phyloP scores from a whole-genome alignment of 257 asterid species.

The Osmanthus fragrans region DNA sequence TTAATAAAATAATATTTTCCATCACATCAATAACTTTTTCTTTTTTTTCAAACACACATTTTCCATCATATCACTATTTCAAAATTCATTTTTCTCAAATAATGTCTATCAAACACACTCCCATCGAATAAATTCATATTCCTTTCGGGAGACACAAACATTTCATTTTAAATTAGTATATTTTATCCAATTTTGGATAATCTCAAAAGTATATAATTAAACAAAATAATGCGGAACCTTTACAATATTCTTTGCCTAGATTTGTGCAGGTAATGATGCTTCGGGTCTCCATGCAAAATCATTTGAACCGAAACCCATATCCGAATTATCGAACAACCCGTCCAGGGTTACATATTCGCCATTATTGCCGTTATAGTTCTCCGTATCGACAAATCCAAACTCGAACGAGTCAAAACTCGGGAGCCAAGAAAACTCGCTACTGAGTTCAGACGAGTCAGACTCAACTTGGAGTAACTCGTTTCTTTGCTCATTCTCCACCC shows the following conservation, averaged over 20 bases:
- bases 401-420: constrained; percentile 51
- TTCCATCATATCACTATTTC: too few species aligned
- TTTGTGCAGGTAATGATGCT: constrained; percentile 11
- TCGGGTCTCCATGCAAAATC: constrained; percentile 47
- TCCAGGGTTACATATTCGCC: constrained; percentile 40
- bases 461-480: constrained; percentile 34
- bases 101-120: too few species aligned
- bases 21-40: too few species aligned
- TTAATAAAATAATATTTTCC: too few species aligned
- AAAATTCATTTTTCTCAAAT: too few species aligned
- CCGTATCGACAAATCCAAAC: constrained; percentile 34
- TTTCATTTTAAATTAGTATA: not conserved
- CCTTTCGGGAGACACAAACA: too few species aligned
- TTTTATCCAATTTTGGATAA: not conserved
- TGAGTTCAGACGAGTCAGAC: constrained; percentile 35
- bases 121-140: too few species aligned
- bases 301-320: constrained; percentile 33
- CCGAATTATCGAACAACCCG: constrained; percentile 48
- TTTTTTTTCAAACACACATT: too few species aligned
- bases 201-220: not conserved
- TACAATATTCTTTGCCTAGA: not conserved
- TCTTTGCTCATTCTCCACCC: constrained; percentile 14
- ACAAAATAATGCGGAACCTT: not conserved
- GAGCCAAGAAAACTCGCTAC: constrained; percentile 41
- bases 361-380: constrained; percentile 11